Conservation (phyloP, 352 stramenopile genomes). For the Plasmopara muralis region DNA sequence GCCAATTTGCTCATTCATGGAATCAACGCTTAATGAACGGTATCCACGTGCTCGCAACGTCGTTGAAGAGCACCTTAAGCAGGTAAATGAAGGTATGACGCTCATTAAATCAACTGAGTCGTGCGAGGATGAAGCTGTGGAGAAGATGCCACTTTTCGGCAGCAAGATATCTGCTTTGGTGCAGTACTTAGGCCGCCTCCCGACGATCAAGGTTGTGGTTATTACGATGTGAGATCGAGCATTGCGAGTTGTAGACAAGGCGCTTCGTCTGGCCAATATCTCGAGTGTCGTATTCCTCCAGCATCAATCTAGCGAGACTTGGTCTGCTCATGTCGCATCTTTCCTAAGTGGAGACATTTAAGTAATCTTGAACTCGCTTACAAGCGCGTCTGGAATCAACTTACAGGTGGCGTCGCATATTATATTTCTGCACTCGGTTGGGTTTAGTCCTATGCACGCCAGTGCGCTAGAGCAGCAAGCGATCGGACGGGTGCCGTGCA, state of each 20-base stretch:
- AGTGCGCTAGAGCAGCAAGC: conserved; percentile 75
- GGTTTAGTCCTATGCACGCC: conserved; percentile 60
- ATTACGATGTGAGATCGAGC: conserved; percentile 80
- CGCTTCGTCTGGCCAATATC: conserved; percentile 48
- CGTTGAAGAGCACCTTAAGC: conserved; percentile 44
- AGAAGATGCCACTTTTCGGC: conserved; percentile 39
- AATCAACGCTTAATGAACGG: conserved; percentile 50
- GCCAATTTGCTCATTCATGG: conserved; percentile 71
- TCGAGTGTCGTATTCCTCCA: conserved; percentile 64
- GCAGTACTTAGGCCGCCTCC: conserved; percentile 45
- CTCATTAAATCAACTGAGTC: conserved; percentile 24
- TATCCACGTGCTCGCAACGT: conserved; percentile 38
- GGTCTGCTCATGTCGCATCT: conserved; percentile 55
- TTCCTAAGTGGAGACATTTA: conserved; percentile 60
- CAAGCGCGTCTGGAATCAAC: conserved; percentile 80
- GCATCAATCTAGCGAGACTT: conserved; percentile 70
- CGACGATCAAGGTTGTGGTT: conserved; percentile 64
- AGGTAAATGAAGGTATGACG: conserved; percentile 42
- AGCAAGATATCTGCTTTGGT: conserved; percentile 73
- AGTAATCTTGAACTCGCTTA: conserved; percentile 74
- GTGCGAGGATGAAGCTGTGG: conserved; percentile 18
- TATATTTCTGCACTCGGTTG: conserved; percentile 73
- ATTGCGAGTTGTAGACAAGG: conserved; percentile 54
- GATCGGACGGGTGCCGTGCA: conserved; percentile 75
- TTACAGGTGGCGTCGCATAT: conserved; percentile 78